Base-by-base conservation (phyloP, 805 yeast species). In the Hanseniaspora clermontiae region DNA sequence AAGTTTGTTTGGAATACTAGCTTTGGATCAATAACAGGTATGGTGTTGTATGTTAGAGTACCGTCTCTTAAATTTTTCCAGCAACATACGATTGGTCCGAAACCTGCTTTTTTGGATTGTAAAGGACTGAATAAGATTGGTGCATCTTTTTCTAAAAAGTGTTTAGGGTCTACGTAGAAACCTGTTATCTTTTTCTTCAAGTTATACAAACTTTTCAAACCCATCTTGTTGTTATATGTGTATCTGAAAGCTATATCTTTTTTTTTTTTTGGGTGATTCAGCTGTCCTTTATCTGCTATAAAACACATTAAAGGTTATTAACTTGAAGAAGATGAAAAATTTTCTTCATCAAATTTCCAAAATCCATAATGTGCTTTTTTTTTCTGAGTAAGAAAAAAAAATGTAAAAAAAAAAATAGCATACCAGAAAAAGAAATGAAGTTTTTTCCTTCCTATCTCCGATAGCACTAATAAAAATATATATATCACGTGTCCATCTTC, bases 21-120 rank as follows among this genome's bases (percentile, higher is more conserved):
- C 43, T 74, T 59, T 38, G 61, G 64, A 1, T 66, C 58, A 46
- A 66, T 75, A 58, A 74, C 75, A 42, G 96, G 93, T 12, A 85
- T 78, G 70, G 90, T 96, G 6, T 96, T 82, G 68, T 88, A 90
- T 11, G 87, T 70, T 19, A 89, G 95, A 73, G 90, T 96, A 5
- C 96, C 97, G 43, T 84, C 77, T 71, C 87, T 93, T 50, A 87
- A 70, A 73, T 90, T 89, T 66, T 93, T 80, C 74, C 86, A 91
- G 45, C 88, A 70, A 65, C 77, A 87, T 12, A 90, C 84, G 65
- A 84, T 90, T 10, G 97, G 96, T 3, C 87, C 95, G 68, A 80
- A 79, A 10, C 80, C 78, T 61, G 84, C 78, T 57, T 69, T 66
- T 52, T 72, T 68, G 48, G 83, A 70, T 87, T 87, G 82, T 54